Conservation (phyloP, 108 stramenopile species). For the Fistulifera pelliculosa region DNA sequence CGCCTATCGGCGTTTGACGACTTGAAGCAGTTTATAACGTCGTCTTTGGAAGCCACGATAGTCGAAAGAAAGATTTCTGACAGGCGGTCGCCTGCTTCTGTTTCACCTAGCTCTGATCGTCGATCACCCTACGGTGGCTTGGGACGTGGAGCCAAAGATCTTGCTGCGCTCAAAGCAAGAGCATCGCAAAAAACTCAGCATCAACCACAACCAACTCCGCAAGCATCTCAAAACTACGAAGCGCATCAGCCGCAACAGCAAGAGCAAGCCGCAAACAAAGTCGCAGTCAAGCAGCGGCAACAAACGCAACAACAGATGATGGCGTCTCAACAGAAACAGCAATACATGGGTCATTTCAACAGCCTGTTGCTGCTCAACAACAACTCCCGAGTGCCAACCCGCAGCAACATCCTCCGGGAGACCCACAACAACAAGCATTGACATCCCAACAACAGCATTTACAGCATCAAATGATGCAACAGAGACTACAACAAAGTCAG, state of each 20-base stretch:
- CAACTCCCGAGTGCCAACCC: neutral
- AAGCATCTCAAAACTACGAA: neutral
- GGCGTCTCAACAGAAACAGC: no score
- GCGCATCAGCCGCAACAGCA: neutral
- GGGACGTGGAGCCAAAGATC: constrained; percentile 46
- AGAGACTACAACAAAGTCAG: no score
- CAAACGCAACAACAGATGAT: no score
- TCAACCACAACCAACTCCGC: no score
- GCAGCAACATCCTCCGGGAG: neutral
- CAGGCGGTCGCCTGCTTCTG: no score
- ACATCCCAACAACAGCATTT: no score
- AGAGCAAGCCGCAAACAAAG: no score
- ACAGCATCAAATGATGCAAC: no score
- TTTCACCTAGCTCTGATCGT: neutral
- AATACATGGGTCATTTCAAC: no score
- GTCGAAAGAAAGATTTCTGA: neutral
- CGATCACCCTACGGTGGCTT: constrained; percentile 12
- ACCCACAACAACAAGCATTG: no score
- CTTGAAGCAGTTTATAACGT: neutral
- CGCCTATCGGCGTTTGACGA: neutral
- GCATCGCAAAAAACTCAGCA: constrained; percentile 6
- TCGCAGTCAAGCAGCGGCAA: no score
- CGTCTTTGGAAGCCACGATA: neutral
- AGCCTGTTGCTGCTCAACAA: no score
- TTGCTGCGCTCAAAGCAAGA: constrained; percentile 33